Conservation (phyloP, 768 basidiomycete genomes). For the Galerina marginata region DNA sequence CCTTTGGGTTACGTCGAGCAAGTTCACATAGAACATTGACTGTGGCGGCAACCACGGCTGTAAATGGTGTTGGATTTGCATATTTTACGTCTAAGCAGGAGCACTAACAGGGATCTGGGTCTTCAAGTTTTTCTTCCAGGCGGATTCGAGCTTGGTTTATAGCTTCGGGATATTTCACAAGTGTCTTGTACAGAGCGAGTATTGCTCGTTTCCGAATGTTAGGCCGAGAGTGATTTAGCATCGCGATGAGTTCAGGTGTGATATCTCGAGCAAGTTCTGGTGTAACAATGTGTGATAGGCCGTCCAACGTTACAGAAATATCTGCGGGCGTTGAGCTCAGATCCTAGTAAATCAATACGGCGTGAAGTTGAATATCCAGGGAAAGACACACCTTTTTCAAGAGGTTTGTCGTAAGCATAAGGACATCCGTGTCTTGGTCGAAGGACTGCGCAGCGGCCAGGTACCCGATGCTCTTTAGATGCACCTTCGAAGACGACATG, state of each 20-base stretch:
- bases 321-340: slow-evolving; percentile 78
- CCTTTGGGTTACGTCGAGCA: slow-evolving; percentile 76
- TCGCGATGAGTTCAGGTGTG: slow-evolving; percentile 79
- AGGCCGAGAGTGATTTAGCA: slow-evolving; percentile 89
- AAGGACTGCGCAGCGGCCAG: slow-evolving; percentile 93
- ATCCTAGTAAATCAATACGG: slow-evolving; percentile 60
- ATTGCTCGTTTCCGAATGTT: slow-evolving; percentile 92
- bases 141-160: slow-evolving; percentile 67
- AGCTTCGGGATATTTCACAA: slow-evolving; percentile 84
- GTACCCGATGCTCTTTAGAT: slow-evolving; percentile 95
- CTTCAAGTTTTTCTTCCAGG: slow-evolving; percentile 81
- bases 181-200: slow-evolving; percentile 79
- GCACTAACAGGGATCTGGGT: slow-evolving; percentile 68
- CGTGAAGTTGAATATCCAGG: neutral
- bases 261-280: slow-evolving; percentile 92
- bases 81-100: neutral
- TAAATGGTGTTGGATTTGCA: neutral
- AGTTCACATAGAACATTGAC: slow-evolving; percentile 96
- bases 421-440: slow-evolving; percentile 91
- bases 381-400: slow-evolving; percentile 79
- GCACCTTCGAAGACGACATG: slow-evolving; percentile 92
- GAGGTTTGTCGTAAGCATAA: slow-evolving; percentile 96
- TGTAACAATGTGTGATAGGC: slow-evolving; percentile 84
- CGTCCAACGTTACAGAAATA: slow-evolving; percentile 76
- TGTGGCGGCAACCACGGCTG: slow-evolving; percentile 92